Conservation (phyloP, 768 basidiomycete species). For the Kwoniella pini region DNA sequence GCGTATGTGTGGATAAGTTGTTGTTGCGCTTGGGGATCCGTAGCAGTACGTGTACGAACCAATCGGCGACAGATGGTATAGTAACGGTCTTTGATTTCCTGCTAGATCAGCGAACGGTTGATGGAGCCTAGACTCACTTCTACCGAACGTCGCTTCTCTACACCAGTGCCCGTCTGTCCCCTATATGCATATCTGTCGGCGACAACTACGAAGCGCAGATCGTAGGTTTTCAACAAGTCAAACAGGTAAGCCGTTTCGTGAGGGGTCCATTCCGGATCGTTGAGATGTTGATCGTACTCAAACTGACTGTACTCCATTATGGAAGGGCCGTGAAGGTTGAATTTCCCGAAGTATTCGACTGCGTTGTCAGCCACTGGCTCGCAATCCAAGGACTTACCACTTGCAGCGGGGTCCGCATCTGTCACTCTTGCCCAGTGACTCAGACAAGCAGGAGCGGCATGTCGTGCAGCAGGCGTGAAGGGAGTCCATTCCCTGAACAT, state of each 20-base stretch:
- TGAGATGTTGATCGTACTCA: constrained; percentile 78
- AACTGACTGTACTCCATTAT: constrained; percentile 66
- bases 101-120: constrained; percentile 6
- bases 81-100: constrained; percentile 95
- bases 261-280: constrained; percentile 85
- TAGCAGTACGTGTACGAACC: constrained; percentile 77
- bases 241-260: constrained; percentile 95
- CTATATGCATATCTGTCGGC: constrained; percentile 82
- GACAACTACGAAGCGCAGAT: constrained; percentile 84
- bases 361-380: neutral
- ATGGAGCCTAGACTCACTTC: constrained; percentile 61
- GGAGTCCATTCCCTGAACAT: constrained; percentile 67
- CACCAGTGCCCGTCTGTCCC: constrained; percentile 15
- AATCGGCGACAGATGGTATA: constrained; percentile 87
- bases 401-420: constrained; percentile 23
- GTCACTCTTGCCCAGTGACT: constrained; percentile 66
- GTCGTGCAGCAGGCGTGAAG: constrained; percentile 63
- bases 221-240: constrained; percentile 73
- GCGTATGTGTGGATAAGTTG: constrained; percentile 69
- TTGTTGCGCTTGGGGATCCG: constrained; percentile 75
- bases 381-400: constrained; percentile 12
- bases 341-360: constrained; percentile 73
- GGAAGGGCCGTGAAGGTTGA: constrained; percentile 64
- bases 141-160: constrained; percentile 58
- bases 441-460: constrained; percentile 65